Evolutionary conservation across 352 stramenopile species (phyloP), one percentile per base, ranked within the genome.

Genomic region (Thraustochytrium sp.): DNA sequence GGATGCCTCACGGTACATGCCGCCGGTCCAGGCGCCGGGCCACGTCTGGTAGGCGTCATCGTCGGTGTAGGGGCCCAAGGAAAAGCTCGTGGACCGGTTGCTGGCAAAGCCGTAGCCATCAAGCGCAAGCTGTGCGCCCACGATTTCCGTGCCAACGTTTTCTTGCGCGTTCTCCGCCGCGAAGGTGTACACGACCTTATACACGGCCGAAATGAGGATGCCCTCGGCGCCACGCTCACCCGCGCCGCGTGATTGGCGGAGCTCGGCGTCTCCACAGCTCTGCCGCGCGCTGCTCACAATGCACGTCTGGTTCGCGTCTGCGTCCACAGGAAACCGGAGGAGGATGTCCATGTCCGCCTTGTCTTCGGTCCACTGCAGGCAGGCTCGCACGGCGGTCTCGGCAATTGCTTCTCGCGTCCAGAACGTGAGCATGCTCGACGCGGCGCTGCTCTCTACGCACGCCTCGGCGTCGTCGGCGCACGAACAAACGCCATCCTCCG

Each of bases 221-320:
- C 68, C 68, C 76, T 80, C 68, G 3, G 68, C 68, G 16, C 68
- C 68, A 23, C 51, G 29, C 37, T 80, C 46, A 42, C 46, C 53
- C 13, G 34, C n/a, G 18, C 38, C 68, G 5, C 68, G 46, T 18
- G 46, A 37, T 44, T 80, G 68, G 9, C 5, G 3, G 13, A 80
- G n/a, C 26, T 11, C 46, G 23, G 51, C 68, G 31, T 26, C 44
- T 18, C 68, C 68, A 26, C 68, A 80, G 11, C 23, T n/a, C 8
- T 5, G 36, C 8, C 63, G 8, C 59, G 37, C 26, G 2, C 16
- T 36, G 26, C 63, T 36, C 21, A 46, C n/a, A 5, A 34, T 75
- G n/a, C 37, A 18, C 18, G 23, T 42, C 4, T 36, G n/a, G 16
- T 8, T 40, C 36, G 16, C 8, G 46, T 40, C 34, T 18, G 23